Percentiles rank a stretch among this genome's conserved stretches.
phyloP scores from a whole-genome alignment of 805 yeast species.

The Wickerhamiella domercqiae region DNA sequence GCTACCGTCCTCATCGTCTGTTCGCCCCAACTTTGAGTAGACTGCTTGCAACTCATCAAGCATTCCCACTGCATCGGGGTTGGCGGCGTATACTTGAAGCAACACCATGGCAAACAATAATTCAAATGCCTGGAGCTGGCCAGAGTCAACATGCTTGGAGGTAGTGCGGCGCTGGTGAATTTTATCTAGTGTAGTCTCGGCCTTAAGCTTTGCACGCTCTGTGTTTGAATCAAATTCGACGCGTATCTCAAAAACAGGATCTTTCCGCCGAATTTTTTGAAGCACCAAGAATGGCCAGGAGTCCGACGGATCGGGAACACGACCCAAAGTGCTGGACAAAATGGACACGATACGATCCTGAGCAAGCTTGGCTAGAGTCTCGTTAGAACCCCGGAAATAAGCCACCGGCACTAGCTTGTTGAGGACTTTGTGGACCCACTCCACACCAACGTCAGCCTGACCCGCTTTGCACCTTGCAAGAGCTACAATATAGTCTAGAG shows the following conservation, averaged over 20 bases:
- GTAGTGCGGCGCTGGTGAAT: conserved; percentile 27
- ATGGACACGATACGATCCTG: conserved; percentile 45
- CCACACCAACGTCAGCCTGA: conserved; percentile 7
- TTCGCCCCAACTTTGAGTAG: conserved; percentile 31
- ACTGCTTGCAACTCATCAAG: conserved; percentile 57
- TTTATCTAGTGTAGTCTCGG: conserved; percentile 34
- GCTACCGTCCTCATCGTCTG: conserved; percentile 16
- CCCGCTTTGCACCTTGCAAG: conserved; percentile 23
- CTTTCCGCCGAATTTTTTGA: conserved; percentile 8
- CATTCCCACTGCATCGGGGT: conserved; percentile 56
- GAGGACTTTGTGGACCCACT: conserved; percentile 27
- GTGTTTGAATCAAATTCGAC: conserved; percentile 46
- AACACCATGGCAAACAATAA: conserved; percentile 60
- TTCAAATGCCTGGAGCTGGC: conserved; percentile 52
- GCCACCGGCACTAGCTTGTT: conserved; percentile 28
- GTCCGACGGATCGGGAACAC: conserved; percentile 28
- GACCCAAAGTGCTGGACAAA: conserved; percentile 39
- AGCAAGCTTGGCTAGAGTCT: conserved; percentile 17
- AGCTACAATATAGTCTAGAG: conserved; percentile 41
- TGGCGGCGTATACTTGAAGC: conserved; percentile 60
- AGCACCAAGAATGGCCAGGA: conserved; percentile 38
- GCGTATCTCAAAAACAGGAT: conserved; percentile 17
- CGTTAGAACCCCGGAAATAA: conserved; percentile 27
- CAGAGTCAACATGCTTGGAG: conserved; percentile 24
- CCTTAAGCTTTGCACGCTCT: conserved; percentile 31